Percentiles rank a stretch among this genome's conserved stretches.
Conservation (phyloP, 768 basidiomycete genomes). For the Russula foetens region DNA sequence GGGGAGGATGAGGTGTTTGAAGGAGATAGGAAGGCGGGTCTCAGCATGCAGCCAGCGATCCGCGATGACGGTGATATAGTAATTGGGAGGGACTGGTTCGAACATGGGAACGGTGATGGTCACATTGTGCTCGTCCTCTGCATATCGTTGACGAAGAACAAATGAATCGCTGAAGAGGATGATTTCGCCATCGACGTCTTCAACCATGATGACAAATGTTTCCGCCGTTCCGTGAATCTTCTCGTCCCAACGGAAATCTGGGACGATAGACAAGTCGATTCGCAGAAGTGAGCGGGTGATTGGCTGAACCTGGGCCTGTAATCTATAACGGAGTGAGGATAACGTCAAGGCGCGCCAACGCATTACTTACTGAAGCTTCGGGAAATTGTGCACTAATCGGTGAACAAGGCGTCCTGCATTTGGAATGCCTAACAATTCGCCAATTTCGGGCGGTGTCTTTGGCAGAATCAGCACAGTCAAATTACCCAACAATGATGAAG, state of each 20-base stretch:
- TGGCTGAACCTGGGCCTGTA: constrained; percentile 94
- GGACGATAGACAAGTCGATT: constrained; percentile 87
- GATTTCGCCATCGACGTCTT: constrained; percentile 95
- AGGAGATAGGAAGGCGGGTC: constrained; percentile 89
- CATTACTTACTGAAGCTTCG: constrained; percentile 71
- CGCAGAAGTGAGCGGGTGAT: constrained; percentile 90
- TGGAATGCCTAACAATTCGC: constrained; percentile 89
- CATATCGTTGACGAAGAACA: constrained; percentile 84
- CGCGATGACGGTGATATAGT: constrained; percentile 91
- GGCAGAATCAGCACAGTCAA: neutral
- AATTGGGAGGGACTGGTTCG: constrained; percentile 96
- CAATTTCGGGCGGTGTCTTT: constrained; percentile 82
- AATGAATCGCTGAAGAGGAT: constrained; percentile 94
- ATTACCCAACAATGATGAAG: neutral
- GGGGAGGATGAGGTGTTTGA: constrained; percentile 96
- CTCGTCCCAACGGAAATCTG: constrained; percentile 99
- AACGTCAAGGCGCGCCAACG: neutral
- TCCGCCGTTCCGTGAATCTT: constrained; percentile 85
- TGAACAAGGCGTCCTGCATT: constrained; percentile 91
- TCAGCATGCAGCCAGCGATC: constrained; percentile 96
- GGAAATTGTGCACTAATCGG: constrained; percentile 91
- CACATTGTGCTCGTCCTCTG: constrained; percentile 89
- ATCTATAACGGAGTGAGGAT: constrained; percentile 31
- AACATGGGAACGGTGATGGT: constrained; percentile 95
- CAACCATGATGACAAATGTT: constrained; percentile 88